Base-by-base conservation (phyloP, 148 eudicot species). In the Silene conica region DNA sequence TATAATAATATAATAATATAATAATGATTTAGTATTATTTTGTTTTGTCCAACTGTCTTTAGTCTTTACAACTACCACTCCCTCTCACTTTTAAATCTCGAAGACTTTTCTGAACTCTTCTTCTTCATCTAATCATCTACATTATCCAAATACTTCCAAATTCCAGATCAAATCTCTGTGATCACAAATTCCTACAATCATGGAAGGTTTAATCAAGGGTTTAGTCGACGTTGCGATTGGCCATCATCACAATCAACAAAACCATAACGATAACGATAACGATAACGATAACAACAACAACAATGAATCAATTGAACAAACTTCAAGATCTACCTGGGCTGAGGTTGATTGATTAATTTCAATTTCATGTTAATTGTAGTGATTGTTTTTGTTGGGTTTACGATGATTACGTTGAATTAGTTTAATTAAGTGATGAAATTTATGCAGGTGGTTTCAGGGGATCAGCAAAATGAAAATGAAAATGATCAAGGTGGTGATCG, bases 311-410 rank as follows among this genome's bases (percentile, higher is more conserved):
- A 46, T 79, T 0, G 92, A 92, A 56, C 84, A 90, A 82, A 85
- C 83, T 21, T 85, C 93, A 69, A 82, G 98, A 87, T 90, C 98
- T 38, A 80, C 84, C 46, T 93, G 98, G 98, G 98, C 98, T 2
- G 75, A 90, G 92, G 98, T 90, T 78, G 69, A 69, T 74, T 46
- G 25, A 3, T 28, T 18, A 4, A 28, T 0, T 56, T 18, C 31
- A 19, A 22, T 63, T 31, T 31, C 2, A 31, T 18, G 1, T 56
- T 19, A 18, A 50, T 11, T 69, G n/a, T n/a, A 3, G 15, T 5
- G 34, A 31, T 31, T 31, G 34, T 31, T 2, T 31, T 31, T 2
- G 34, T 3, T 21, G 1, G 7, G 3, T 31, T 20, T 21, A 22
- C 55, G 55, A 9, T 2, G 9, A 20, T 14, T 26, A 9, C 20